Evolutionary conservation across 2,329 filamentous ascomycete species (phyloP).

Genomic region (Sporothrix brasiliensis): DNA sequence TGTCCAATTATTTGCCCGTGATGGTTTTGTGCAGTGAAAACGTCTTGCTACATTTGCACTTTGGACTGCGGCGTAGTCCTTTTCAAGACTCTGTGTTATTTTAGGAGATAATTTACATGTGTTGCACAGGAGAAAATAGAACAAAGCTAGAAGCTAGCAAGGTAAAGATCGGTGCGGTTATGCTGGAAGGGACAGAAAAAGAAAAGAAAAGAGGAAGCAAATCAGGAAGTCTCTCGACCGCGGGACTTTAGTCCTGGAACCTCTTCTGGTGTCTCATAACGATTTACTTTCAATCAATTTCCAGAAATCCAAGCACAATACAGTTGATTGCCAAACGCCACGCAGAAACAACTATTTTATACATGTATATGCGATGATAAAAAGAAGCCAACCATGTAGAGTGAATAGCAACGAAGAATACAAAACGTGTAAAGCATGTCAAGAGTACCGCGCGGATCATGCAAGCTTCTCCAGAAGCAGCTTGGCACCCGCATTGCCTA

Average conservation of each 20-base stretch:
- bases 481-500: conserved; percentile 65
- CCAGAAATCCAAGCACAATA: not conserved
- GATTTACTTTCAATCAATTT: no score
- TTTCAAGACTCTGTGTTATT: not conserved
- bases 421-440: not conserved
- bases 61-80: not conserved
- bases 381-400: conserved; percentile 7
- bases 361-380: conserved; percentile 8
- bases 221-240: not conserved
- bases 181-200: not conserved
- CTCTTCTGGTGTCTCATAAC: not conserved
- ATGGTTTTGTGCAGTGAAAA: no score
- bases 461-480: conserved; percentile 62
- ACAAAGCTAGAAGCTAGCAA: not conserved
- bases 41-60: not conserved
- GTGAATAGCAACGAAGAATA: not conserved
- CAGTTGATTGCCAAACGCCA: conserved; percentile 26
- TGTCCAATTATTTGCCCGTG: no score
- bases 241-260: not conserved
- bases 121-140: not conserved
- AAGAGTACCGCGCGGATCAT: not conserved
- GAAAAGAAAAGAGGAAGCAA: not conserved
- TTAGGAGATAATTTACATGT: not conserved
- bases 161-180: not conserved
- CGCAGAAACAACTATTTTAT: conserved; percentile 18